Conservation (phyloP, 768 basidiomycete genomes). For the Rhodotorula taiwanensis region DNA sequence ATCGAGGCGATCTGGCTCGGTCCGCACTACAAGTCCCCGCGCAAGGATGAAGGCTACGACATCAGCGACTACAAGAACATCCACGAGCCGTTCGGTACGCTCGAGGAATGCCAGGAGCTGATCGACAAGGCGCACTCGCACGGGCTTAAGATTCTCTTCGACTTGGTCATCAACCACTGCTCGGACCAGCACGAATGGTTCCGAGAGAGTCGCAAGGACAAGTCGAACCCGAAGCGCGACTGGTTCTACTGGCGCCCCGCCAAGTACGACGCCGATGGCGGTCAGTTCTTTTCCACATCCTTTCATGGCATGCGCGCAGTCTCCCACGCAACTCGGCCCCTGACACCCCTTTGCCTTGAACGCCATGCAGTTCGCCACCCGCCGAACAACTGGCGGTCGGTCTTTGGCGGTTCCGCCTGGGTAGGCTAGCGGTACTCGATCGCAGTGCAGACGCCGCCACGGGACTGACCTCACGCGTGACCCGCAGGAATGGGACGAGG, state of each 20-base stretch:
- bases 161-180: slow-evolving; percentile 66
- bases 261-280: slow-evolving; percentile 53
- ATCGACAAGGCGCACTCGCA: slow-evolving; percentile 51
- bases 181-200: slow-evolving; percentile 66
- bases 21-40: slow-evolving; percentile 63
- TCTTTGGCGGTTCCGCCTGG: slow-evolving; percentile 52
- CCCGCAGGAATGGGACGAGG: slow-evolving; percentile 60
- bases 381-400: slow-evolving; percentile 68
- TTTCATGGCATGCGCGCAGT: too few relatives aligned
- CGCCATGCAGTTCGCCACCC: slow-evolving; percentile 46
- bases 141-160: slow-evolving; percentile 63
- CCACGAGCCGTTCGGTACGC: slow-evolving; percentile 60
- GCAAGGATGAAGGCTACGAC: slow-evolving; percentile 45
- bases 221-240: slow-evolving; percentile 57
- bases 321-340: background rate
- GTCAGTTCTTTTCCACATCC: slow-evolving; percentile 31
- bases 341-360: background rate
- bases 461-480: too few relatives aligned
- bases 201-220: slow-evolving; percentile 53
- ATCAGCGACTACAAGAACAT: slow-evolving; percentile 50
- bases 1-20: slow-evolving; percentile 57
- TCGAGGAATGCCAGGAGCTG: slow-evolving; percentile 48
- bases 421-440: too few relatives aligned
- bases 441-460: too few relatives aligned
- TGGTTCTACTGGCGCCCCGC: slow-evolving; percentile 70